Evolutionary conservation across 2,329 filamentous ascomycete species (phyloP), one percentile per base, ranked within the genome.

Genomic region (Aspergillus unguis): DNA sequence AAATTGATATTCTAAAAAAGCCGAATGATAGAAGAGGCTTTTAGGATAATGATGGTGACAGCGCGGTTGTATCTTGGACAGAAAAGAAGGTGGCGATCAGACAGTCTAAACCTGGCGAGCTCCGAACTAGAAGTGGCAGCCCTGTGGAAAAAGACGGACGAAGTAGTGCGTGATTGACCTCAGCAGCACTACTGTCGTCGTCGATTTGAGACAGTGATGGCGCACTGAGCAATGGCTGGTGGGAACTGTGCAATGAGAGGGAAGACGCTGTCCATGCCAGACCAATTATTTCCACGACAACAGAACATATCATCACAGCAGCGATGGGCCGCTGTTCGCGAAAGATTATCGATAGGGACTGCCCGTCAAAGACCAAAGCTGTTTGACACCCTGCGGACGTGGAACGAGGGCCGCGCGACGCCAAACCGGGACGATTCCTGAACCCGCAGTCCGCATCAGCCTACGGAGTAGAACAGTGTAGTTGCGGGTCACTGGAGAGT

Each of bases 301-400:
- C 26, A 37, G 42, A 37, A n/a, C 35, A 11, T 28, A 11, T 44
- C 42, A 28, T 10, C 25, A 41, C 29, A 40, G 40, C 33, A 27
- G 29, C 32, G 27, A 47, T 27, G 37, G 17, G 41, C 44, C 28
- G 38, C 48, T 43, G 48, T 52, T 54, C 33, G 45, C 41, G 33
- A 49, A 23, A 33, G 50, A 35, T 35, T 33, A 44, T 50, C 37
- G 28, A 48, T 44, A 49, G 28, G 26, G 32, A 29, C 36, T 45
- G 43, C 26, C 33, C 33, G 48, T 56, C 41, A 50, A 45, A 29
- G n/a, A 6, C 27, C 9, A 25, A n/a, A 31, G 27, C 52, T 54
- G 42, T 29, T 29, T 44, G 42, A 29, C 27, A 31, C 62, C 64
- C 36, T 62, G 63, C 58, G 58, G 61, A 59, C 59, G 58, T 66